Conservation (phyloP, 164 flowering plant species). For the Buxus sempervirens region DNA sequence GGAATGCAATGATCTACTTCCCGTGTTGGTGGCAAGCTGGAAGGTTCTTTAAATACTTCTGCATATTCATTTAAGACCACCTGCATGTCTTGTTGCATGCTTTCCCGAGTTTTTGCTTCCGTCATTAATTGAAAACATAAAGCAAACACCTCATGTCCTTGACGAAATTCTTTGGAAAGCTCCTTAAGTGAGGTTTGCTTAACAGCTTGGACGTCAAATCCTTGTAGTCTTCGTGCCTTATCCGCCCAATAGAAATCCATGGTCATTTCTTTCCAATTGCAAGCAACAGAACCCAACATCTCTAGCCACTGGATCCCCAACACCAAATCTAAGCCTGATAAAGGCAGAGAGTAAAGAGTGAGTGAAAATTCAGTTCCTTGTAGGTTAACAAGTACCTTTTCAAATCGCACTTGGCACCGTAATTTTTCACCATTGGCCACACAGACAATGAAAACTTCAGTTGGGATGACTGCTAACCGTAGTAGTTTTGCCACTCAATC, state of each 20-base stretch:
- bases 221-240: neutral
- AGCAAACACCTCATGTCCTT: constrained; percentile 6
- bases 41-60: neutral
- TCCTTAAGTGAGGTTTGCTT: neutral
- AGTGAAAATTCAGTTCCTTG: neutral
- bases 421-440: neutral
- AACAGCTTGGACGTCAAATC: neutral
- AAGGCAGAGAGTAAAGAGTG: neutral
- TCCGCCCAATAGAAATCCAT: neutral
- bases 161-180: too few species aligned
- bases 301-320: neutral
- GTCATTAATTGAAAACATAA: neutral
- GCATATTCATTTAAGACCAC: neutral
- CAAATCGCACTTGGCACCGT: neutral
- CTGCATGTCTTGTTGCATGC: constrained; percentile 6
- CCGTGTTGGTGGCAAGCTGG: neutral
- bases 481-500: neutral
- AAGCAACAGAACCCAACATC: neutral
- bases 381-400: neutral
- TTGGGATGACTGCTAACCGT: neutral
- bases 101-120: neutral
- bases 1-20: neutral
- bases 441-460: neutral
- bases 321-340: neutral
- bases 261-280: constrained; percentile 4